Evolutionary conservation across 345 rosid species (phyloP).

Genomic region (Reutealis trisperma): DNA sequence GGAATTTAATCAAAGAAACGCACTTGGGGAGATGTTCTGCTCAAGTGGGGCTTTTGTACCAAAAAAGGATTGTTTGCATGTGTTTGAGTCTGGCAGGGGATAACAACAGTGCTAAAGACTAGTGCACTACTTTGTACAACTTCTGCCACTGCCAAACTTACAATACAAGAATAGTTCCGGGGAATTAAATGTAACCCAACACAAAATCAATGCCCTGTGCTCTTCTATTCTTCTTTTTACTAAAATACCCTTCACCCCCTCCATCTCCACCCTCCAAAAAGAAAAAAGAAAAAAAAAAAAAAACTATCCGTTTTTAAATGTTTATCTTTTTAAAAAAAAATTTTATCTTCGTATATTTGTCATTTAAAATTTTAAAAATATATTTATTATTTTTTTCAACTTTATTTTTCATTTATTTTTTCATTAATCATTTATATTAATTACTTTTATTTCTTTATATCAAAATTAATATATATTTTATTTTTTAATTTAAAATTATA

Average conservation of each 20-base stretch:
- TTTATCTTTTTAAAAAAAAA: too few species aligned
- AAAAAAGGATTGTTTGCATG: conserved; percentile 38
- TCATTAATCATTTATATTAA: too few species aligned
- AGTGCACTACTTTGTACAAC: conserved; percentile 28
- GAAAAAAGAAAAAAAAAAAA: background rate
- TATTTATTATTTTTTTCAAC: too few species aligned
- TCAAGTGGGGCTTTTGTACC: conserved; percentile 33
- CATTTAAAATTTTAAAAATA: too few species aligned
- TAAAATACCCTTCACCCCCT: background rate
- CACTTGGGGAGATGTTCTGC: conserved; percentile 18
- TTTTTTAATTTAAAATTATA: too few species aligned
- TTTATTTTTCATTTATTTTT: too few species aligned
- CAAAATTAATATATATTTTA: too few species aligned
- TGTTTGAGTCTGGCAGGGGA: conserved; percentile 42
- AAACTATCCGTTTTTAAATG: too few species aligned
- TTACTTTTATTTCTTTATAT: too few species aligned
- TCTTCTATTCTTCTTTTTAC: background rate
- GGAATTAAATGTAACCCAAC: conserved; percentile 39
- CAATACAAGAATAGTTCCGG: conserved; percentile 37
- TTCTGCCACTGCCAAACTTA: conserved; percentile 38
- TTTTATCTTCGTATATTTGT: too few species aligned
- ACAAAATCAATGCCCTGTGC: background rate
- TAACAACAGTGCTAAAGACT: conserved; percentile 25
- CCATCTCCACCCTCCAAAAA: too few species aligned
- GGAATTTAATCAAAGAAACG: conserved; percentile 14